Evolutionary conservation across 805 yeast genomes (phyloP).

Genomic region (Candida khao-thaluensis): DNA sequence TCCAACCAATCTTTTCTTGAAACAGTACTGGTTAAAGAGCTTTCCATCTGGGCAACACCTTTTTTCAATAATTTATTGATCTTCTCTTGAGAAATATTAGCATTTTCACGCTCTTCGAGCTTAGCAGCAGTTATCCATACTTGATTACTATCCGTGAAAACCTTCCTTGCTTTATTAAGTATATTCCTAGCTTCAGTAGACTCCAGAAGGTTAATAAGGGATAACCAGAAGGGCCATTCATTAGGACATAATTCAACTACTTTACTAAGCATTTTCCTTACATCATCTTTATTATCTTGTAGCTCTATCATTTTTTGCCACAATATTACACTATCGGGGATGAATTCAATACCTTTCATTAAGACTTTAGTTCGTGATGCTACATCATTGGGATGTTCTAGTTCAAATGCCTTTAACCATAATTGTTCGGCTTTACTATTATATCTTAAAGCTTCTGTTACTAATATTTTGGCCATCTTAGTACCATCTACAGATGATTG

Average conservation of each 20-base stretch:
- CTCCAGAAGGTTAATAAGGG: slow-evolving; percentile 47
- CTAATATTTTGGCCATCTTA: slow-evolving; percentile 54
- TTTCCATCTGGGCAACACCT: slow-evolving; percentile 42
- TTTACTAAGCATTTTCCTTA: slow-evolving; percentile 52
- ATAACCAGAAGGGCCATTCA: slow-evolving; percentile 65
- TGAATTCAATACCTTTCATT: slow-evolving; percentile 66
- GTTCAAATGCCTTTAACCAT: slow-evolving; percentile 70
- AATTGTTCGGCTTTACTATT: slow-evolving; percentile 57
- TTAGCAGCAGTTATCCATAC: slow-evolving; percentile 73
- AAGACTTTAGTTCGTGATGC: slow-evolving; percentile 55
- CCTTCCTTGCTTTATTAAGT: slow-evolving; percentile 60
- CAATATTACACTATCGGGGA: slow-evolving; percentile 56
- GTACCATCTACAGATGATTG: slow-evolving; percentile 36
- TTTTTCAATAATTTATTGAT: slow-evolving; percentile 48
- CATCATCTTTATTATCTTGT: slow-evolving; percentile 54
- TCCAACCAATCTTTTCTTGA: slow-evolving; percentile 51
- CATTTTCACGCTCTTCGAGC: slow-evolving; percentile 58
- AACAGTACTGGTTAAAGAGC: neutral
- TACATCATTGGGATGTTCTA: slow-evolving; percentile 53
- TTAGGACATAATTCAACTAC: slow-evolving; percentile 70
- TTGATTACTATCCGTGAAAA: slow-evolving; percentile 39
- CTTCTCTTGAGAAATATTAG: slow-evolving; percentile 41
- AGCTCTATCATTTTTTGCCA: slow-evolving; percentile 67
- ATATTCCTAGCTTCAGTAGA: slow-evolving; percentile 51
- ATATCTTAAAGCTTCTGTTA: slow-evolving; percentile 61